Base-by-base conservation (phyloP, 2,329 filamentous ascomycete genomes). In the Beauveria australis region DNA sequence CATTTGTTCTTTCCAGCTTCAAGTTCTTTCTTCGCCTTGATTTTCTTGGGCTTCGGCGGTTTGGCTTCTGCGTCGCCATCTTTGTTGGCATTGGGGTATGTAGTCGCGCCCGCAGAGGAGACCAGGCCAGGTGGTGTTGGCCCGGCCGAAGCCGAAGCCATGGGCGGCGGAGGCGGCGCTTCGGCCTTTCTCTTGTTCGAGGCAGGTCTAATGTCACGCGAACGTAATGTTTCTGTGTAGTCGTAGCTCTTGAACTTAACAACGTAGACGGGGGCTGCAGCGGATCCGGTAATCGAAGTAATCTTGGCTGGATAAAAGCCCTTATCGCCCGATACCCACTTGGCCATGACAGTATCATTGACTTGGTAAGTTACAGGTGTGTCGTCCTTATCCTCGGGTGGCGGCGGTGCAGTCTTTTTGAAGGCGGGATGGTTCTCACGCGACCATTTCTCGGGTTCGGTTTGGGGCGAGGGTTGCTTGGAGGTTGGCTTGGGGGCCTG, bases 161-260 rank as follows among this genome's bases (percentile, higher is more conserved):
- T 61, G 71, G 75, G 66, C 72, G 78, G 65, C 64, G 75, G 70
- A 72, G 88, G 81, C 64, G 84, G 84, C 67, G 83, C 86, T 75
- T 97, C 92, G 73, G 91, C 89, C 76, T 97, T 96, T 71, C 91
- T 85, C 79, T 96, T 92, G 75, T 83, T 87, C 55, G 85, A 83
- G 41, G 94, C 77, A 55, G 92, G 90, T 68, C 90, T 87, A 65
- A 97, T 90, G 69, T 97, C 92, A 73, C 89, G 88, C 63, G 89
- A 85, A 63, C 87, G 84, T 63, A 96, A 76, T 40, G 89, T 94
- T 74, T 96, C 92, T 51, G 88, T 91, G 24, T 83, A 91, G 64
- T 88, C 85, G 76, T 97, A 97, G 69, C 86, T 90, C 76, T 95
- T 93, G 80, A 97, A 99, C 67, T 89, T 94, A 73, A 99, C 92